Evolutionary conservation across 2,329 filamentous ascomycete genomes (phyloP), one percentile per base, ranked within the genome.

Genomic region (Arthroderma uncinatum): DNA sequence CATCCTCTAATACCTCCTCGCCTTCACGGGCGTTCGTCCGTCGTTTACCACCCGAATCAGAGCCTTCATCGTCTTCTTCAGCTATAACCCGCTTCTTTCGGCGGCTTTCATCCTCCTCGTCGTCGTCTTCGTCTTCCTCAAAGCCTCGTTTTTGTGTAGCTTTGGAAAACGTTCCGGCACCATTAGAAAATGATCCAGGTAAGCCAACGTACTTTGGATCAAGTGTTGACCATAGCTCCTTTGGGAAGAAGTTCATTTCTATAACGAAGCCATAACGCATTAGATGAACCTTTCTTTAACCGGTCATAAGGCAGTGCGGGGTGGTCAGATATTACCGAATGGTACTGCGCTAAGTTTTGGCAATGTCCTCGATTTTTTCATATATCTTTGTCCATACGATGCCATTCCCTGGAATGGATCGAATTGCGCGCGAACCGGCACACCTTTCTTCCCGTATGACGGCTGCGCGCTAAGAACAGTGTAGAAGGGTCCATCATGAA

Each of bases 321-420:
- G n/a, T 10, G 8, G 55, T 9, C 21, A 25, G 28, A 57, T 73
- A 76, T 68, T 66, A 82, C 80, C 73, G 64, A 82, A 83, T 19
- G 79, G 73, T 44, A 79, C 70, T 21, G 74, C 77, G 52, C 75
- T 73, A 19, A 84, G 69, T 60, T 77, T 76, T 0, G 82, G 82
- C 8, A 83, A 64, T 19, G 72, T 76, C 59, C 79, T 72, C 62
- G 76, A 76, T 63, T 80, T 79, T 61, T 79, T 81, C 57, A 77
- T 71, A 66, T 82, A 84, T 64, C 77, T 79, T 56, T 79, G 74
- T 14, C 78, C 77, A 65, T 82, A 85, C 0, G 80, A 82, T 39
- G 79, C 79, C 68, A 83, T 83, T 57, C 80, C 79, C 44, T 78
- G 75, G 64, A 85, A 85, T 1, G 82, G 79, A 66, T 85, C 80